Conservation (phyloP, 1,284 basidiomycete species). For the Malassezia yamatoensis region DNA sequence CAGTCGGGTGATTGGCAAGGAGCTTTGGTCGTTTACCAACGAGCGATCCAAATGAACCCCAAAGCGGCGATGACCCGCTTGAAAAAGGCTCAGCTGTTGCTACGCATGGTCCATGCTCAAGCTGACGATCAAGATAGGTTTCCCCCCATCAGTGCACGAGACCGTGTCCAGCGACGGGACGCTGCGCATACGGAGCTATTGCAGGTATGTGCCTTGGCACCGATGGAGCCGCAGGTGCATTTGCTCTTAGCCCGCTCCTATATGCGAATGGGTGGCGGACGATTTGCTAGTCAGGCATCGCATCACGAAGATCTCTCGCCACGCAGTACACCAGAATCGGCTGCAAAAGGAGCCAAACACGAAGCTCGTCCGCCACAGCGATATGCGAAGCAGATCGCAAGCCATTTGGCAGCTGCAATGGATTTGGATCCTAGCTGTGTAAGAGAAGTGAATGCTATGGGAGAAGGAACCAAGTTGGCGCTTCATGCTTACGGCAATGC, state of each 20-base stretch:
- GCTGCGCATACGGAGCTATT: conserved; percentile 36
- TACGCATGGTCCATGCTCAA: conserved; percentile 3
- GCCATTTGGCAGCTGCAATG: conserved; percentile 33
- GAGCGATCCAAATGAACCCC: conserved; percentile 19
- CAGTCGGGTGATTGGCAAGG: conserved; percentile 13
- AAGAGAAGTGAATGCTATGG: conserved; percentile 14
- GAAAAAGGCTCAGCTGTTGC: conserved; percentile 20
- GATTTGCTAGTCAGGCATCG: conserved; percentile 23
- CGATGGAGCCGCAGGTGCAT: conserved; percentile 39
- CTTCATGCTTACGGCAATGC: conserved; percentile 5
- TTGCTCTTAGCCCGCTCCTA: conserved; percentile 41
- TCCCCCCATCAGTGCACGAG: not conserved
- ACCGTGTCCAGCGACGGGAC: conserved; percentile 11
- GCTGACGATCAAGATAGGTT: not conserved
- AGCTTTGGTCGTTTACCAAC: conserved; percentile 21
- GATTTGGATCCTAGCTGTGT: conserved; percentile 30
- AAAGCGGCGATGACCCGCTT: conserved; percentile 20
- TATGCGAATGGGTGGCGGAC: conserved; percentile 40
- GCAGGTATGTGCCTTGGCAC: conserved; percentile 27
- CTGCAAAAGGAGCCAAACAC: conserved; percentile 1
- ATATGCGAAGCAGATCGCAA: conserved; percentile 30
- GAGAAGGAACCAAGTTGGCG: conserved; percentile 15
- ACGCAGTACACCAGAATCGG: not conserved
- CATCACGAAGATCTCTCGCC: conserved; percentile 1
- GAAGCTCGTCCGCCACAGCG: conserved; percentile 16